A percentile compares a stretch with the other conserved stretches of the same genome.
Evolutionary conservation across 1,284 basidiomycete species (phyloP).

Genomic region (Naganishia albida): DNA sequence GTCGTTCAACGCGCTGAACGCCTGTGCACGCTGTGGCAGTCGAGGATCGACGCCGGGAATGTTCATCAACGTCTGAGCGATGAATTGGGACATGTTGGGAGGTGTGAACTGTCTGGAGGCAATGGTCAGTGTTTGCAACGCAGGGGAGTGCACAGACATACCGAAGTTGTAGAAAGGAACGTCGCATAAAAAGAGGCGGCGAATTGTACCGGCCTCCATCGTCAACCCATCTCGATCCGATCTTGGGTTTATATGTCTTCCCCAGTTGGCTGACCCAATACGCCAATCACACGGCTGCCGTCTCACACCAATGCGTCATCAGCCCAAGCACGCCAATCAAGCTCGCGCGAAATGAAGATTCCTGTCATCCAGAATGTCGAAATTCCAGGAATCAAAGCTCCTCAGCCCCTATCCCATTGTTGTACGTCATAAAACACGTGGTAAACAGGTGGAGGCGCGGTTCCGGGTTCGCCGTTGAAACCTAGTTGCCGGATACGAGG

Average conservation of each 20-base stretch:
- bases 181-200: not conserved
- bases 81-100: constrained; percentile 43
- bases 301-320: too few relatives aligned
- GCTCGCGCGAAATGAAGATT: too few relatives aligned
- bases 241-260: not conserved
- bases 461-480: too few relatives aligned
- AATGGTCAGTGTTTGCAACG: not conserved
- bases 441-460: too few relatives aligned
- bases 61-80: constrained; percentile 43
- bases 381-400: constrained; percentile 1
- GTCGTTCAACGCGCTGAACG: constrained; percentile 48
- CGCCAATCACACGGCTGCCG: too few relatives aligned
- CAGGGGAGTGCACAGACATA: not conserved
- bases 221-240: not conserved
- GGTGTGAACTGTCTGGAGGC: not conserved
- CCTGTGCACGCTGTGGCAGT: constrained; percentile 42
- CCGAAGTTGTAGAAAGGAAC: constrained; percentile 3
- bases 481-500: too few relatives aligned
- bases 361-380: too few relatives aligned
- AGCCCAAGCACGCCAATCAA: too few relatives aligned
- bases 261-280: not conserved
- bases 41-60: constrained; percentile 48
- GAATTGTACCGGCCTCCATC: not conserved
- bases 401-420: not conserved
- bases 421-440: constrained; percentile 4